Base-by-base conservation (phyloP, 306 rosid species). In the Malus asiatica region DNA sequence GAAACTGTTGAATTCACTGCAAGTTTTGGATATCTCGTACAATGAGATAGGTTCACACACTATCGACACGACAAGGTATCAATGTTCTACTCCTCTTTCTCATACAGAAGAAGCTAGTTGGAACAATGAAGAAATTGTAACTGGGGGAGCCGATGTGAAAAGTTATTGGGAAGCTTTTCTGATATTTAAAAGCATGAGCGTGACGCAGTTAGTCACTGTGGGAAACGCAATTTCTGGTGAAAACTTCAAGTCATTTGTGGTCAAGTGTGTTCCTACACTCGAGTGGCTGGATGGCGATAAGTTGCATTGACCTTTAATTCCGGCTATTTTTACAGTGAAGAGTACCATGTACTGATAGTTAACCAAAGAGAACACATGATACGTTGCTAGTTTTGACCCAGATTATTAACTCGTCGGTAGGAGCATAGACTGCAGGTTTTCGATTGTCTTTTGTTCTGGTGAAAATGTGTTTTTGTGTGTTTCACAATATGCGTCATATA, bases 21-120 rank as follows among this genome's bases (percentile, higher is more conserved):
- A 86, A 78, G 91, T 84, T 62, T 79, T 95, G 83, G 78, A 95
- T 79, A 81, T 90, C 71, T 86, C 96, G 12, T 71, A 71, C 87
- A 95, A 95, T 45, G 89, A 95, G 86, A 81, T 92, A 40, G 97
- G 93, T 29, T 81, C 74, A 42, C 96, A 86, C 87, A 76, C 90
- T 1, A 78, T 90, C 57, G 97, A 95, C 87, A 87, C 93, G 6
- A 84, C 88, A 51, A 77, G 97, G 88, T 92, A 90, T 73, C 80
- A 88, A 6, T 92, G 83, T 65, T 72, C 92, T 48, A 92, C 98
- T 76, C 93, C 99, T 52, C 68, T 95, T 77, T 83, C 87, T 71
- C 96, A 87, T 65, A 79, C 87, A 13, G 95, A 89, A 79, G 92
- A 87, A 77, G 84, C 77, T 84, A 81, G 70, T 38, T 82, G 86